Conservation (phyloP, 805 yeast genomes). For the Wickerhamomyces strasburgensis region DNA sequence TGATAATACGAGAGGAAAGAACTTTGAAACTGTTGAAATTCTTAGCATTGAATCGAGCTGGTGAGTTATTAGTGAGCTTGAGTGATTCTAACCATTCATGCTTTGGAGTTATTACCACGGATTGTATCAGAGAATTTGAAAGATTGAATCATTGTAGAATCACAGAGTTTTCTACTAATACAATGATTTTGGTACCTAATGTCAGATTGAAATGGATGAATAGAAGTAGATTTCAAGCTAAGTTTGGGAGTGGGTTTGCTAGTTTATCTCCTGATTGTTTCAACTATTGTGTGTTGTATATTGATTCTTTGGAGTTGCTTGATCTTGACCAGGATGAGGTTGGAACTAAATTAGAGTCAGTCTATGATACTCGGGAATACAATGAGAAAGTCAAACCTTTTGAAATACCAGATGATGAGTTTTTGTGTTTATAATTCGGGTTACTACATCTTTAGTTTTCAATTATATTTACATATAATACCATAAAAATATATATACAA, state of each 20-base stretch:
- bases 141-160: slow-evolving; percentile 10
- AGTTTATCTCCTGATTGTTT: background rate
- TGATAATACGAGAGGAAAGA: background rate
- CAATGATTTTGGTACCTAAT: slow-evolving; percentile 3
- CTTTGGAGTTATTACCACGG: slow-evolving; percentile 3
- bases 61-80: slow-evolving; percentile 5
- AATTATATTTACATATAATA: background rate
- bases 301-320: slow-evolving; percentile 7
- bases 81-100: slow-evolving; percentile 9
- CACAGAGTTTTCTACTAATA: slow-evolving; percentile 10
- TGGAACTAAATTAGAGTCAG: slow-evolving; percentile 5
- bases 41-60: slow-evolving; percentile 4
- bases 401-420: slow-evolving; percentile 1
- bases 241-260: slow-evolving; percentile 1
- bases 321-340: slow-evolving; percentile 10
- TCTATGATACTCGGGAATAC: slow-evolving; percentile 6
- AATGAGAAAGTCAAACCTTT: slow-evolving; percentile 4
- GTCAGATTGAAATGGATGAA: slow-evolving; percentile 8
- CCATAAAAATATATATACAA: background rate
- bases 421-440: background rate
- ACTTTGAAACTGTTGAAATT: slow-evolving; percentile 5
- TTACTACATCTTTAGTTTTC: background rate
- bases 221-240: background rate
- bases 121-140: slow-evolving; percentile 8
- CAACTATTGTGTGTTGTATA: slow-evolving; percentile 5